These are phyloP conservation scores for Bacidia gigantensis DNA, from an alignment of 495 filamentous ascomycete genomes.

Conservation along the genomic window DNA sequence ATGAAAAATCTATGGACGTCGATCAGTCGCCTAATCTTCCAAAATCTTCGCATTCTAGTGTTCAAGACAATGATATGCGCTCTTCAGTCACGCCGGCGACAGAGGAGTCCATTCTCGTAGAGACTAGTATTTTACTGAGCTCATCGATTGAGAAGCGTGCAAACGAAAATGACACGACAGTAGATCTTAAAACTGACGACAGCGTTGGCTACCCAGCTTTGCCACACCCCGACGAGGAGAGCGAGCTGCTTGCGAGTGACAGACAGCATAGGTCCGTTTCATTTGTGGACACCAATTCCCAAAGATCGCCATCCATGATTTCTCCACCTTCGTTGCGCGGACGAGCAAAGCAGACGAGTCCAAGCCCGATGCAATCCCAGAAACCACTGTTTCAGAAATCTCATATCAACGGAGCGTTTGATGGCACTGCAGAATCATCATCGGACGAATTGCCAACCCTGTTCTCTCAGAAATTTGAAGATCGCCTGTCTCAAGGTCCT, in stretches of 20 bases:
- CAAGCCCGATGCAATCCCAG: not conserved
- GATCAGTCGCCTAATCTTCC: not conserved
- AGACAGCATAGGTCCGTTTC: constrained; percentile 8
- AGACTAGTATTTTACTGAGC: not conserved
- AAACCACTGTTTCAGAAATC: not conserved
- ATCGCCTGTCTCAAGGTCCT: constrained; percentile 10
- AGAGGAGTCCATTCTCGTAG: not conserved
- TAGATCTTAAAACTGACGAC: not conserved
- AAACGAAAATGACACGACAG: not conserved
- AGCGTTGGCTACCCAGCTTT: constrained; percentile 8
- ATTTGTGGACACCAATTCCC: not conserved
- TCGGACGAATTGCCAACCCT: constrained; percentile 12
- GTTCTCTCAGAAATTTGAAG: constrained; percentile 14
- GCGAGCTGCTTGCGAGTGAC: constrained; percentile 6
- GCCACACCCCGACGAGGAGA: constrained; percentile 6
- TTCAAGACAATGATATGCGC: not conserved
- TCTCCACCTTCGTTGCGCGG: not conserved
- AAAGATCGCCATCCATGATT: constrained; percentile 4
- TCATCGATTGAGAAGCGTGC: not conserved
- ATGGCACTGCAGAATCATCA: constrained; percentile 7
- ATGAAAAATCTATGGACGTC: not conserved
- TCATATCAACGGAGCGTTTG: not conserved
- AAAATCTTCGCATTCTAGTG: not conserved
- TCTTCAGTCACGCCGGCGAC: not conserved
- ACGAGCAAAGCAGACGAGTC: not conserved